These are phyloP conservation scores for Trametes gibbosa DNA, from an alignment of 768 basidiomycete genomes.

Conservation along the genomic window DNA sequence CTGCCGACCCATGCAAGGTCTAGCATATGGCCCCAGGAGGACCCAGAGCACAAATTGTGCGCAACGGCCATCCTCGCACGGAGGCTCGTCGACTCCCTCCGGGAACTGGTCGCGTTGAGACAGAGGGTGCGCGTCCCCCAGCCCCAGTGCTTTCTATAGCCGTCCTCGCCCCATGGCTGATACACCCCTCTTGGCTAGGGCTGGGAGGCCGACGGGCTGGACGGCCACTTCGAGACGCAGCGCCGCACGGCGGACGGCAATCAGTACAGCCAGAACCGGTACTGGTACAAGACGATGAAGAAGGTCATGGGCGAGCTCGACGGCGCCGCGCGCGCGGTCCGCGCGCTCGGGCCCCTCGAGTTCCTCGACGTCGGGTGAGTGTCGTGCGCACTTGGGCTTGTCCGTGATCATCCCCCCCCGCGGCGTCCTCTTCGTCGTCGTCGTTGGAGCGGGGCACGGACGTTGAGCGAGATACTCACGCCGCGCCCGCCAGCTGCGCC, in stretches of 20 bases:
- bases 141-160: too few relatives aligned
- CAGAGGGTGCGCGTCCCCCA: neutral
- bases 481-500: constrained; percentile 17
- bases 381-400: too few relatives aligned
- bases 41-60: neutral
- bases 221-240: constrained; percentile 14
- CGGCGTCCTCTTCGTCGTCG: too few relatives aligned
- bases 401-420: too few relatives aligned
- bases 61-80: neutral
- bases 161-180: neutral
- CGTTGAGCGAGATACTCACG: neutral
- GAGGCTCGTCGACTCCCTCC: neutral
- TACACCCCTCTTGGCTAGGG: constrained; percentile 1
- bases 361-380: constrained; percentile 25
- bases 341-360: neutral
- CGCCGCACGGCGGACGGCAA: constrained; percentile 12
- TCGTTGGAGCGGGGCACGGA: too few relatives aligned
- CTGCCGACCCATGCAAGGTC: neutral
- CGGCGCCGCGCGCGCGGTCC: constrained; percentile 7
- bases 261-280: neutral
- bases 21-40: neutral
- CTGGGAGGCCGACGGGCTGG: constrained; percentile 4
- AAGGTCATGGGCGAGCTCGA: constrained; percentile 24
- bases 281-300: constrained; percentile 21
- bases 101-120: neutral